These are phyloP conservation scores for Pelargonium fulgidum DNA, from an alignment of 441 rosid genomes.

Conservation along the genomic window DNA sequence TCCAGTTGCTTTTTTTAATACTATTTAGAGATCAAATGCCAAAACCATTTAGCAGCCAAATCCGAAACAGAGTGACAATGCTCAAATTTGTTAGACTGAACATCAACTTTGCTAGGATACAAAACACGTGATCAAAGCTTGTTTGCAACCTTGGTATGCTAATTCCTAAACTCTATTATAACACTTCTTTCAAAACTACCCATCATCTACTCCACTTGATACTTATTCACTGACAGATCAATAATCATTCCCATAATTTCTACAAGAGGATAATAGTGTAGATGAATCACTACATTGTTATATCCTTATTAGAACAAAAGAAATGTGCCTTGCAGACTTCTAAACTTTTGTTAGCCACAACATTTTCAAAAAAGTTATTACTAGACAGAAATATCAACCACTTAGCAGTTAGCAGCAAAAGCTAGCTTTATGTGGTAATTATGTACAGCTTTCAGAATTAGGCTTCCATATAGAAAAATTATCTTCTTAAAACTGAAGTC, in stretches of 20 bases:
- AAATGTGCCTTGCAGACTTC: neutral
- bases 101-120: neutral
- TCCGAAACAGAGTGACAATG: neutral
- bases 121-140: neutral
- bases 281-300: neutral
- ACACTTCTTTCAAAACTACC: neutral
- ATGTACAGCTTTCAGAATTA: neutral
- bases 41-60: neutral
- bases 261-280: neutral
- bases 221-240: neutral
- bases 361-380: neutral
- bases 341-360: neutral
- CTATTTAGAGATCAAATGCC: neutral
- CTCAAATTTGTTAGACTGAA: neutral
- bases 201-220: neutral
- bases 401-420: neutral
- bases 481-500: neutral
- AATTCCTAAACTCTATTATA: no score
- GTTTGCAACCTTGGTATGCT: neutral
- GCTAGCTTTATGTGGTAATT: neutral
- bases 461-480: slow-evolving; percentile 1
- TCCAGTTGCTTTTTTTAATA: neutral
- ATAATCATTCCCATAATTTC: neutral
- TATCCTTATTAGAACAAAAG: neutral
- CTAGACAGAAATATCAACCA: neutral